Evolutionary conservation across 345 rosid species (phyloP).

Genomic region (Gossypium bickii): DNA sequence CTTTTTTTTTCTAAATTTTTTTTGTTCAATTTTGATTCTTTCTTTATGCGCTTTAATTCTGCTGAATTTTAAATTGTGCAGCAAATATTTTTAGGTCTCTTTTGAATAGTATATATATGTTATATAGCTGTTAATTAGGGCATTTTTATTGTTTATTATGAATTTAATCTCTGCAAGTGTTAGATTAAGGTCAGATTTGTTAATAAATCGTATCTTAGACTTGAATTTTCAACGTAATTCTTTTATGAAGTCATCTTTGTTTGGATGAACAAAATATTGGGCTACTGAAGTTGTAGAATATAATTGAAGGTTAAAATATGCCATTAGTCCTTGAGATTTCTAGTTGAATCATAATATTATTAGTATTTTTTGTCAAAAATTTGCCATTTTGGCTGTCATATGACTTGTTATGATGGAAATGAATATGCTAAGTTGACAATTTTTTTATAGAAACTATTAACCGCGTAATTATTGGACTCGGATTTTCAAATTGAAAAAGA

Average conservation of each 20-base stretch:
- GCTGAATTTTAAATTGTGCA: background rate
- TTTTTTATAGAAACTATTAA: too few species aligned
- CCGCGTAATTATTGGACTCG: too few species aligned
- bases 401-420: too few species aligned
- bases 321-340: too few species aligned
- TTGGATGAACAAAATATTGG: background rate
- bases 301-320: background rate
- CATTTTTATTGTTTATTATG: conserved; percentile 1
- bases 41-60: background rate
- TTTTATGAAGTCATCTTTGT: background rate
- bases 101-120: background rate
- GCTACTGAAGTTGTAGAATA: background rate
- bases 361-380: too few species aligned
- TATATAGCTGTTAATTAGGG: background rate
- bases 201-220: background rate
- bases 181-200: background rate
- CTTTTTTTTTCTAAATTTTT: background rate
- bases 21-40: background rate
- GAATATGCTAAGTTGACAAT: too few species aligned
- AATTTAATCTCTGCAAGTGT: background rate
- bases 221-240: background rate
- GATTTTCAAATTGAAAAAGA: too few species aligned
- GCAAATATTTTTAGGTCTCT: background rate
- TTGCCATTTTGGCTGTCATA: too few species aligned
- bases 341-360: too few species aligned